Evolutionary conservation across 805 yeast genomes (phyloP).

Genomic region (Pichia kluyveri): DNA sequence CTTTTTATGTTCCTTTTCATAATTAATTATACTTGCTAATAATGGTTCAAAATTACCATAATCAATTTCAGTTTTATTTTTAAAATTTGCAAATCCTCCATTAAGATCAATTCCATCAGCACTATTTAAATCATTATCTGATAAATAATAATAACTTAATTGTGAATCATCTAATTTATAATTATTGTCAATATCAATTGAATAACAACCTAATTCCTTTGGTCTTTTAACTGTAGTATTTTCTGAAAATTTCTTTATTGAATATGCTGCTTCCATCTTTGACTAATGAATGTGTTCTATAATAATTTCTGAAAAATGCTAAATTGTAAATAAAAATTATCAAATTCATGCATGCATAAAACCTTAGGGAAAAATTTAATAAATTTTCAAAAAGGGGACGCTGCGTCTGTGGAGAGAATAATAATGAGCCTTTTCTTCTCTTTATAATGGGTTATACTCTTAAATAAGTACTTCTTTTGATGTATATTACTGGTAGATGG

Average conservation of each 20-base stretch:
- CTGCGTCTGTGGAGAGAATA: too few species aligned
- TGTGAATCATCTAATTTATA: conserved; percentile 43
- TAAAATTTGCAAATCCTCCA: conserved; percentile 55
- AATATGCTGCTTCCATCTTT: conserved; percentile 24
- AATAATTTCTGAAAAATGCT: too few species aligned
- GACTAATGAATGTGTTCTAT: too few species aligned
- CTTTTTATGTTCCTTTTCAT: conserved; percentile 41
- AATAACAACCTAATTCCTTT: conserved; percentile 62
- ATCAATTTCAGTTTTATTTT: conserved; percentile 43
- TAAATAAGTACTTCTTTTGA: too few species aligned
- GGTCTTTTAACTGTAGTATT: conserved; percentile 78
- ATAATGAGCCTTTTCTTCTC: too few species aligned
- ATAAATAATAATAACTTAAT: conserved; percentile 70
- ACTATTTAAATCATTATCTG: conserved; percentile 54
- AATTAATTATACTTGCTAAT: conserved; percentile 41
- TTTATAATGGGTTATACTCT: too few species aligned
- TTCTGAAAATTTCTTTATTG: conserved; percentile 28
- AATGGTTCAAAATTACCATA: conserved; percentile 51
- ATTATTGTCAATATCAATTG: conserved; percentile 45
- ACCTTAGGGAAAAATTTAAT: too few species aligned
- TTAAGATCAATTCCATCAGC: conserved; percentile 50
- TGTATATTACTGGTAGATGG: too few species aligned
- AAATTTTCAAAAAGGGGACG: too few species aligned
- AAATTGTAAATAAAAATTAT: too few species aligned
- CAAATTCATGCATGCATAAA: too few species aligned